phyloP scores from a whole-genome alignment of 805 yeast genomes.

The Yamadazyma olivae region DNA sequence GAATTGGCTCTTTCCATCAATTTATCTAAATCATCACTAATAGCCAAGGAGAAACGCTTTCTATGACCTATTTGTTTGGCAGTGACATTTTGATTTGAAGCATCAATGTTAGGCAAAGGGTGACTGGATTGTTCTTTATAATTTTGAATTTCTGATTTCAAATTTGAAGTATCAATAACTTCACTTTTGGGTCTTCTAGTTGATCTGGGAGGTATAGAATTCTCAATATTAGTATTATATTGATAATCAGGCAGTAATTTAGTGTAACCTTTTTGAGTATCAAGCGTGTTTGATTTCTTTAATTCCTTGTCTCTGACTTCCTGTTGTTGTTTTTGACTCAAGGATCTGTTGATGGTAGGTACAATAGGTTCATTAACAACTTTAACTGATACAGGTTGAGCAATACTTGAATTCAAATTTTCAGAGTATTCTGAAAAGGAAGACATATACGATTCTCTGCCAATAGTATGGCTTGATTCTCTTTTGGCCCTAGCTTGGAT shows the following conservation, averaged over 20 bases:
- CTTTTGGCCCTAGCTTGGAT: neutral
- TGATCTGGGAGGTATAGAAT: conserved; percentile 38
- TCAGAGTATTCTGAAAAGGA: conserved; percentile 22
- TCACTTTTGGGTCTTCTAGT: conserved; percentile 35
- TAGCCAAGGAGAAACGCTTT: conserved; percentile 22
- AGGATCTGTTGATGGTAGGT: conserved; percentile 12
- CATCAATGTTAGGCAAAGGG: neutral
- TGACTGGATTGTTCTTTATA: neutral
- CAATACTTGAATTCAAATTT: conserved; percentile 12
- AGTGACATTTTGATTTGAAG: no score
- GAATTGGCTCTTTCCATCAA: conserved; percentile 34
- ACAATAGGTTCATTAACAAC: conserved; percentile 15
- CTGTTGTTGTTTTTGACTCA: conserved; percentile 7
- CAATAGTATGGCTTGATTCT: neutral
- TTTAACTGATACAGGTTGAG: conserved; percentile 21
- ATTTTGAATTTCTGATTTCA: conserved; percentile 1
- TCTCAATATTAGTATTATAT: conserved; percentile 33
- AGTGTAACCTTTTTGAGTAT: conserved; percentile 9
- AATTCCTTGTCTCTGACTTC: conserved; percentile 1
- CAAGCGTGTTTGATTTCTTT: conserved; percentile 1
- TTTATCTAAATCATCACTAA: conserved; percentile 36
- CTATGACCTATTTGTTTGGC: conserved; percentile 9
- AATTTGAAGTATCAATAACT: conserved; percentile 6
- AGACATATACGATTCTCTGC: conserved; percentile 19
- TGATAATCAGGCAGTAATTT: conserved; percentile 24